These are phyloP conservation scores for Dalbergia cultrata DNA, from an alignment of 306 rosid genomes.

Conservation along the genomic window DNA sequence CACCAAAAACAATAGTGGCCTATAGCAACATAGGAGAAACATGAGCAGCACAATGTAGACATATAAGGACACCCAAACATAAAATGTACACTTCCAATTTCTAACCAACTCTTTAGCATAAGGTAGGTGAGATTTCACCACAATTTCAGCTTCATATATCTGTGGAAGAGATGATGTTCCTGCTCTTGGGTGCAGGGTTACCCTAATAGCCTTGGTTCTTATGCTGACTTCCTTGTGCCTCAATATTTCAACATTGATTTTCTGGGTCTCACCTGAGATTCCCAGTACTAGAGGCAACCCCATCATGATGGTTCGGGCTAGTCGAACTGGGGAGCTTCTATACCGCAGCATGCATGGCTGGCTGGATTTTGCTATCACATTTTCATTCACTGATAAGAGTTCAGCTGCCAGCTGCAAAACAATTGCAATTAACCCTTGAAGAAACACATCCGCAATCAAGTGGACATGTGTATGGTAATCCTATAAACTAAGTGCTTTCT, in stretches of 20 bases:
- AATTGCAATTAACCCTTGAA: background rate
- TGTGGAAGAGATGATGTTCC: slow-evolving; percentile 73
- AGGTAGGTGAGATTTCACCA: slow-evolving; percentile 68
- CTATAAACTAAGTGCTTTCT: background rate
- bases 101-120: slow-evolving; percentile 66
- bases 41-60: slow-evolving; percentile 58
- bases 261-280: slow-evolving; percentile 72
- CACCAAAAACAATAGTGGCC: slow-evolving; percentile 48
- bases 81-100: slow-evolving; percentile 87
- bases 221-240: slow-evolving; percentile 69
- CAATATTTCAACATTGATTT: slow-evolving; percentile 51
- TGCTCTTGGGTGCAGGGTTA: slow-evolving; percentile 70
- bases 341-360: slow-evolving; percentile 82
- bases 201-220: slow-evolving; percentile 67
- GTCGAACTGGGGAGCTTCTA: slow-evolving; percentile 73
- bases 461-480: background rate
- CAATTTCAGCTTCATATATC: slow-evolving; percentile 72
- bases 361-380: slow-evolving; percentile 66
- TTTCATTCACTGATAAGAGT: slow-evolving; percentile 62
- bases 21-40: slow-evolving; percentile 55
- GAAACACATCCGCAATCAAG: background rate
- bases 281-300: slow-evolving; percentile 77
- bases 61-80: slow-evolving; percentile 73
- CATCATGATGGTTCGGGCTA: slow-evolving; percentile 63
- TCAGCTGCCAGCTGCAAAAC: slow-evolving; percentile 71